Percentiles rank a stretch among this genome's conserved stretches.
Conservation (phyloP, 1,284 basidiomycete species). For the Ganoderma resinaceum region DNA sequence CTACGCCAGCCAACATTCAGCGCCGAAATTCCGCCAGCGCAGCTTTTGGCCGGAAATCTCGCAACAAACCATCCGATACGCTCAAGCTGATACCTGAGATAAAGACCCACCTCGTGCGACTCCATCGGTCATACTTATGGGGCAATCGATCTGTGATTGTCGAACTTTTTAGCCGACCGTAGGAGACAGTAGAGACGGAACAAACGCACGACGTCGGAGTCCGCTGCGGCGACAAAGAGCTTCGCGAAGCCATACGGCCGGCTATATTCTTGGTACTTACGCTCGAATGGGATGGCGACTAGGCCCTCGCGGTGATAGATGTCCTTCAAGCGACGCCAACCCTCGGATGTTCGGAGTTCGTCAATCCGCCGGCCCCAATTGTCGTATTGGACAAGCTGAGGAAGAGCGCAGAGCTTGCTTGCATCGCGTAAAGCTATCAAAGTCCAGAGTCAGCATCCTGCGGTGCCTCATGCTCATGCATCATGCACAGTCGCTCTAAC, state of each 20-base stretch:
- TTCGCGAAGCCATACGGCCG: slow-evolving; percentile 72
- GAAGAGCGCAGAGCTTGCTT: slow-evolving; percentile 51
- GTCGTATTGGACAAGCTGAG: slow-evolving; percentile 68
- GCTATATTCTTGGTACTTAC: slow-evolving; percentile 62
- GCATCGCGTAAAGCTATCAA: slow-evolving; percentile 56
- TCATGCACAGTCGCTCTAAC: background rate
- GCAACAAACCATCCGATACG: background rate
- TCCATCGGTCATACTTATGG: slow-evolving; percentile 82
- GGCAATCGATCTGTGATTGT: slow-evolving; percentile 62
- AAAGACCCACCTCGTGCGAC: slow-evolving; percentile 57
- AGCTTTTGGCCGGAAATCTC: background rate
- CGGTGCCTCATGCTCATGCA: background rate
- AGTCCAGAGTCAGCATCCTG: slow-evolving; percentile 7
- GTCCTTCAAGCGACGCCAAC: slow-evolving; percentile 75
- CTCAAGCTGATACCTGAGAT: background rate
- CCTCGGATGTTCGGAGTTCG: slow-evolving; percentile 69
- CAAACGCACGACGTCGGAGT: slow-evolving; percentile 62
- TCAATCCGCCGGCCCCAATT: slow-evolving; percentile 75
- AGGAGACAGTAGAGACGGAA: background rate
- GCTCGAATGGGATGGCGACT: slow-evolving; percentile 68
- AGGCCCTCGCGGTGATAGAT: slow-evolving; percentile 74
- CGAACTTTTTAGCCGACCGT: background rate
- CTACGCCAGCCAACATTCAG: background rate
- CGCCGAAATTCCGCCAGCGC: background rate
- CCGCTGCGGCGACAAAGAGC: slow-evolving; percentile 62